A percentile compares a stretch with the other conserved stretches of the same genome.
Conservation (phyloP, 106 monocot genomes). For the Dendrobium catenatum region DNA sequence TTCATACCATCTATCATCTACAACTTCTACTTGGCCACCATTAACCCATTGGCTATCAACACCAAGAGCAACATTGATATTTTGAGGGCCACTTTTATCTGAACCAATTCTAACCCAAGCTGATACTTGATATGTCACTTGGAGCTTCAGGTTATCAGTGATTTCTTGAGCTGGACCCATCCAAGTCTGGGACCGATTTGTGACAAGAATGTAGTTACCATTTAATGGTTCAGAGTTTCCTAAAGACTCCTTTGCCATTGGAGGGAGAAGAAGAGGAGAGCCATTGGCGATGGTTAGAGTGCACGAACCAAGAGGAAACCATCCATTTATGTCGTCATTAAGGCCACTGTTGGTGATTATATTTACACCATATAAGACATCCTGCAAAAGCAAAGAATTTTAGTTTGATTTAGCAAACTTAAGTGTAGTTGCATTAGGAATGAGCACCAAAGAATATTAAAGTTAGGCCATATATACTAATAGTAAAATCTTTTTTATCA, state of each 20-base stretch:
- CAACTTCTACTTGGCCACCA: constrained; percentile 55
- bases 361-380: constrained; percentile 44
- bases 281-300: constrained; percentile 46
- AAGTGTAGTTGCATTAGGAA: too few species aligned
- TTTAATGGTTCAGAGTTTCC: constrained; percentile 30
- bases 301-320: constrained; percentile 73
- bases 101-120: constrained; percentile 76
- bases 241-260: constrained; percentile 51
- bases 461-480: too few species aligned
- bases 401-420: background rate
- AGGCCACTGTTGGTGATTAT: constrained; percentile 63
- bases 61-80: constrained; percentile 53
- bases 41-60: constrained; percentile 69
- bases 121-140: constrained; percentile 74
- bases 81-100: constrained; percentile 37
- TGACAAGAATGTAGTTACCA: constrained; percentile 51
- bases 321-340: constrained; percentile 35
- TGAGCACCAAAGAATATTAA: too few species aligned
- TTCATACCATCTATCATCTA: constrained; percentile 67
- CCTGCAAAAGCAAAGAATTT: constrained; percentile 16
- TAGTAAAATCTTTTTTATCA: too few species aligned
- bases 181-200: constrained; percentile 66
- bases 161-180: constrained; percentile 80
- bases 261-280: constrained; percentile 54
- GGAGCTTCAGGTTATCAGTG: constrained; percentile 49